Base-by-base conservation (phyloP, 768 basidiomycete species). In the Strobilomyces confusus region DNA sequence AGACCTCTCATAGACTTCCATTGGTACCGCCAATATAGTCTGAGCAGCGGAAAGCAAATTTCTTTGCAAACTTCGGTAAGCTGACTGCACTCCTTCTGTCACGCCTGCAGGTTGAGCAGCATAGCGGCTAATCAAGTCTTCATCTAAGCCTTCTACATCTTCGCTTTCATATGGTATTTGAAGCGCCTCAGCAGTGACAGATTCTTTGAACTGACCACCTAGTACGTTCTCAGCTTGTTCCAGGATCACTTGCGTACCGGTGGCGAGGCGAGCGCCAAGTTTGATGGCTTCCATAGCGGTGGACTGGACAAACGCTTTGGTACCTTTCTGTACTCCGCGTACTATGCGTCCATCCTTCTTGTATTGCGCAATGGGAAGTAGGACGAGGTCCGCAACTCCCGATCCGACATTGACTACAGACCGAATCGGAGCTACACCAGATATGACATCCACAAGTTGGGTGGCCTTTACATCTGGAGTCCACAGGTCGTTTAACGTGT, bases 401-500 rank as follows among this genome's bases (percentile, higher is more conserved):
- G 93, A 92, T 13, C 97, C 97, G 48, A 98, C 94, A 58, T 98
- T 98, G 61, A 99, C 95, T 56, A 98, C 80, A 0, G 95, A 98
- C 17, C 95, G 88, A 57, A 99, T 95, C 1, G 97, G 97, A 12
- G 94, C 82, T 3, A 98, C 93, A 7, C 97, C 97, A 22, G 95
- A 95, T 49, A 99, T 90, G 46, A 99, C 91, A 58, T 98, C 95
- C 15, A 92, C 92, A 12, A 99, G 81, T 66, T 99, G 97, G 9
- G 97, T 98, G 13, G 97, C 94, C 69, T 98, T 98, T 48, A 99
- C 97, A 69, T 99, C 97, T 5, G 97, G 97, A 1, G 97, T 98
- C 97, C 97, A 99, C 23, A 98, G 75, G 63, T 98, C 95, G 61
- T 98, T 97, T n/a, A 99, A 74, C 41, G 90, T 80, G 59, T 94